Evolutionary conservation across 1,139 yeast species (phyloP), one percentile per base, ranked within the genome.

Genomic region (Pneumocystis jirovecii): DNA sequence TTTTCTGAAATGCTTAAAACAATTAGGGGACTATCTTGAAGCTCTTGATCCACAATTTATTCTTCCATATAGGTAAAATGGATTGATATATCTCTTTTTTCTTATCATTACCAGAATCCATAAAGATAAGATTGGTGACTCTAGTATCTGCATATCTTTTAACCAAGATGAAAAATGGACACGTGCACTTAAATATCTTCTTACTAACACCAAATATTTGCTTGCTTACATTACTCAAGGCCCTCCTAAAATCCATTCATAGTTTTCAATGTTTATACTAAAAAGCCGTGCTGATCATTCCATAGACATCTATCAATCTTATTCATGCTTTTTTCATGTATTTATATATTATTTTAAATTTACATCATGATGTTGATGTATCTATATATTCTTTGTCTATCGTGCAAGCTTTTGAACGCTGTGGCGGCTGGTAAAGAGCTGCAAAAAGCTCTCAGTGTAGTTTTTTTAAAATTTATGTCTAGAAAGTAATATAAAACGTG

Each of bases 101-200:
- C 42, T 25, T 25, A 15, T 61, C 21, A 29, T 63, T 42, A 37
- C n/a, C 71, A 72, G 73, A n/a, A 82, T 79, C 72, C 78, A 81
- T 71, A 73, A 80, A 35, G 96, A 87, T 69, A 80, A 81, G 65
- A 86, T 93, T 63, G 96, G 96, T 0, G 91, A 89, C 0, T 82
- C 84, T 67, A 84, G 89, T 66, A 86, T 93, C 19, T 78, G 86
- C 65, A 81, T 89, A 1, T 76, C 81, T 1, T 81, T 85, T 0
- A 86, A 86, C 72, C 83, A 84, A 61, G 89, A 87, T 68, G 68
- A 67, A 56, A 65, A 44, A 35, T 93, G 98, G 98, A 89, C 97
- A 0, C 83, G 85, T 45, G 91, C 96, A 0, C 91, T 96, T 75
- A 86, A 87, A 72, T 86, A 85, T 71, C 78, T 91, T 21, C 77